These are phyloP conservation scores for Scutellaria baicalensis DNA, from an alignment of 257 asterid species.

Conservation along the genomic window DNA sequence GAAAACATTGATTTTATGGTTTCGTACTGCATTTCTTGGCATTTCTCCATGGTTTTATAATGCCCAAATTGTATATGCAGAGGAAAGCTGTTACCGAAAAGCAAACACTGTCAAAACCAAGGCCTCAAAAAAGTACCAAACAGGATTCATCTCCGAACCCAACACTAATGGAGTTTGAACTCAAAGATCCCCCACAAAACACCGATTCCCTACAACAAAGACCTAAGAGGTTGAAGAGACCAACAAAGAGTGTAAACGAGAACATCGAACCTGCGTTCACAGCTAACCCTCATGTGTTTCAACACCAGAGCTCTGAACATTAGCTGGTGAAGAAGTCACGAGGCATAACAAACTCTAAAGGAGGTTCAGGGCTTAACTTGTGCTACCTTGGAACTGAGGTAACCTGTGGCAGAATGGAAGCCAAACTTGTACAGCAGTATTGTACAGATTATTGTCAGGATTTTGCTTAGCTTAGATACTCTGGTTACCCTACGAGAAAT, in stretches of 20 bases:
- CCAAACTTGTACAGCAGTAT: constrained; percentile 21
- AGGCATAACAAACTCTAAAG: neutral
- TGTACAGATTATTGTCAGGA: constrained; percentile 39
- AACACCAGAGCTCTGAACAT: constrained; percentile 33
- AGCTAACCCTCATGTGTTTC: constrained; percentile 28
- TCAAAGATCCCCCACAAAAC: constrained; percentile 38
- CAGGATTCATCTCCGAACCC: constrained; percentile 42
- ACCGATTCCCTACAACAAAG: constrained; percentile 48
- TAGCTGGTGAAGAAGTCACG: neutral
- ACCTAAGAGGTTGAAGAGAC: constrained; percentile 89
- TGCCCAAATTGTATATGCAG: constrained; percentile 32
- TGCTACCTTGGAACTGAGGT: neutral
- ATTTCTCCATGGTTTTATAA: neutral
- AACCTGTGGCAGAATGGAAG: neutral
- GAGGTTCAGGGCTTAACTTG: neutral
- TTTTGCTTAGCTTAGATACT: constrained; percentile 7
- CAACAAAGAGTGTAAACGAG: constrained; percentile 87
- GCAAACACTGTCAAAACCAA: constrained; percentile 41
- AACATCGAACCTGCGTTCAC: constrained; percentile 87
- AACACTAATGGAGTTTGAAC: constrained; percentile 32
- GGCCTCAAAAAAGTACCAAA: constrained; percentile 51
- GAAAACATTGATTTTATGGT: neutral
- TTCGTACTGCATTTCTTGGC: constrained; percentile 1
- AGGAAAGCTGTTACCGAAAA: constrained; percentile 56
- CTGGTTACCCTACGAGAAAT: constrained; percentile 8